phyloP scores from a whole-genome alignment of 2,329 filamentous ascomycete species.

The Huntiella savannae region DNA sequence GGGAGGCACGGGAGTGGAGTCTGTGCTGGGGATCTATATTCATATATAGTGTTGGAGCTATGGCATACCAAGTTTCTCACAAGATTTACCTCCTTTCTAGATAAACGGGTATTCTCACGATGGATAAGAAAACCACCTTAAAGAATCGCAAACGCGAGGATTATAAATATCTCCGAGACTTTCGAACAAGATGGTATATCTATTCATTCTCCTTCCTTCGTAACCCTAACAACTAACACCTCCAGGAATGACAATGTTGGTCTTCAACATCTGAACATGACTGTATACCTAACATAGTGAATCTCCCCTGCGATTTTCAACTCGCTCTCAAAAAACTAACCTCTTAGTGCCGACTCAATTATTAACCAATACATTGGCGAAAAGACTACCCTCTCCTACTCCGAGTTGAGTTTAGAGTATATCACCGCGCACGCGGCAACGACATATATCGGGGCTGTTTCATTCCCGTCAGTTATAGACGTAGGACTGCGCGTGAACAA shows the following conservation, averaged over 20 bases:
- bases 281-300: conserved; percentile 62
- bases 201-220: not conserved
- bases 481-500: conserved; percentile 66
- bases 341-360: not conserved
- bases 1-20: too few species aligned
- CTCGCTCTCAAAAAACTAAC: not conserved
- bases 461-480: conserved; percentile 67
- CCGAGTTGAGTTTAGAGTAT: conserved; percentile 51
- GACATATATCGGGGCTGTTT: conserved; percentile 66
- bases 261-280: conserved; percentile 89
- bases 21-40: too few species aligned
- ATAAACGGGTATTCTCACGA: too few species aligned
- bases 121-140: not conserved
- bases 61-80: too few species aligned
- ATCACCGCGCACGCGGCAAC: conserved; percentile 73
- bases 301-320: conserved; percentile 13
- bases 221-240: conserved; percentile 2
- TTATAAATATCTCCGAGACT: conserved; percentile 63
- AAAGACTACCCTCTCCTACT: not conserved
- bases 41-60: too few species aligned
- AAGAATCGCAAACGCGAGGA: conserved; percentile 30
- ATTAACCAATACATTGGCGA: not conserved
- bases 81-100: too few species aligned
- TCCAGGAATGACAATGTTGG: conserved; percentile 79
- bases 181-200: conserved; percentile 64